A percentile compares a stretch with the other conserved stretches of the same genome.
Evolutionary conservation across 306 rosid genomes (phyloP).

Genomic region (Cucumis cinereus): DNA sequence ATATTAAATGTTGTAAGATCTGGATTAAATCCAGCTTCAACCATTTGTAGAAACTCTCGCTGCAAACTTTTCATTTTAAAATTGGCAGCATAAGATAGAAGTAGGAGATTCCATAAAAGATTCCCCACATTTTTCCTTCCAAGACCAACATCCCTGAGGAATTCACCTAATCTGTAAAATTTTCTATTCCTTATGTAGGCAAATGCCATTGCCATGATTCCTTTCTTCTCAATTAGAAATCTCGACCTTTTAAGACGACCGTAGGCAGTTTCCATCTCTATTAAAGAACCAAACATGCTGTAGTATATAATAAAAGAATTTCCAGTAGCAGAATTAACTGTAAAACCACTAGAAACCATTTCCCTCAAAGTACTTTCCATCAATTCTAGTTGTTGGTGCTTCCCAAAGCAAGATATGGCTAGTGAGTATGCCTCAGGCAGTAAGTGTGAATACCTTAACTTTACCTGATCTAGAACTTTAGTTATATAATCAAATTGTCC

Average conservation of each 20-base stretch:
- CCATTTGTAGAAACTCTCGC: constrained; percentile 69
- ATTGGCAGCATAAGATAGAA: constrained; percentile 76
- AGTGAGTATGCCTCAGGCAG: constrained; percentile 49
- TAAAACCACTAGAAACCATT: constrained; percentile 50
- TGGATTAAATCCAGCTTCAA: constrained; percentile 55
- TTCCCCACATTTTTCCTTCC: constrained; percentile 64
- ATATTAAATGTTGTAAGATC: constrained; percentile 79
- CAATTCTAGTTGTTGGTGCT: constrained; percentile 53
- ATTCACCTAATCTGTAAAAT: constrained; percentile 60
- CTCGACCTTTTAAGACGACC: constrained; percentile 52
- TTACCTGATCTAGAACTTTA: constrained; percentile 25
- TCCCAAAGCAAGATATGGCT: constrained; percentile 71
- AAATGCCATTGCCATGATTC: constrained; percentile 51
- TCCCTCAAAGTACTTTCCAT: constrained; percentile 55
- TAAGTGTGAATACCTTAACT: constrained; percentile 25
- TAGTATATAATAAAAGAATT: constrained; percentile 44
- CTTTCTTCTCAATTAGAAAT: constrained; percentile 44
- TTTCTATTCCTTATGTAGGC: constrained; percentile 42
- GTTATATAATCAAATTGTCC: constrained; percentile 22
- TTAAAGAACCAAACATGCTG: constrained; percentile 53
- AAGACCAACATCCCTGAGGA: constrained; percentile 65
- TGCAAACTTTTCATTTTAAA: constrained; percentile 91
- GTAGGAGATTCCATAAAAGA: constrained; percentile 71
- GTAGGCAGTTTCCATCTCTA: constrained; percentile 63
- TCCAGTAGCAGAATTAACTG: constrained; percentile 33